Conservation (phyloP, 2,329 filamentous ascomycete genomes). For the Fusarium nelsonii region DNA sequence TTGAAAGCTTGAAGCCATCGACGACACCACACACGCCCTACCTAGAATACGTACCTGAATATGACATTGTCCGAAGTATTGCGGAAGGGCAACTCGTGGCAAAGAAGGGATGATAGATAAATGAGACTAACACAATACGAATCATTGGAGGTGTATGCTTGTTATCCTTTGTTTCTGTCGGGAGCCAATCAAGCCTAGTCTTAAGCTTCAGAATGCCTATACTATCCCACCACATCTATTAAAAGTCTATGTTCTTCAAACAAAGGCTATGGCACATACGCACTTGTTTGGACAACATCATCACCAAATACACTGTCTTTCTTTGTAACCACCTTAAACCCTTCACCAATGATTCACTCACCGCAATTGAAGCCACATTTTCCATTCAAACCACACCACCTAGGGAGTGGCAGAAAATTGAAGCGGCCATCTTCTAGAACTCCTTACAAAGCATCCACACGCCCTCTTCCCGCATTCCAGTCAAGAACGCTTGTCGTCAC, state of each 20-base stretch:
- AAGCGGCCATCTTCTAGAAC: conserved; percentile 21
- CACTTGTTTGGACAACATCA: too few relatives aligned
- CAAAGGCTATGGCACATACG: neutral
- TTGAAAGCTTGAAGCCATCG: conserved; percentile 28
- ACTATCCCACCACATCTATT: neutral
- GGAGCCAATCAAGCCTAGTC: neutral
- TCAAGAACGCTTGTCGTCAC: neutral
- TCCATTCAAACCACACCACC: neutral
- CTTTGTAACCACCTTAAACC: neutral
- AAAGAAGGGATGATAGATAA: neutral
- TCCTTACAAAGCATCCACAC: neutral
- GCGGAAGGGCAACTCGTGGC: neutral
- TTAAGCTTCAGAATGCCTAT: neutral
- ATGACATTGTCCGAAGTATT: neutral
- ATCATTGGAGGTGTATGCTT: neutral
- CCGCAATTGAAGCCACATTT: conserved; percentile 23
- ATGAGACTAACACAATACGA: neutral
- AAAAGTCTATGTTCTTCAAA: neutral
- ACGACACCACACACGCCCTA: conserved; percentile 1
- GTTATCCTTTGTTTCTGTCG: neutral
- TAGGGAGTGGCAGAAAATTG: too few relatives aligned
- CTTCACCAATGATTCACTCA: conserved; percentile 10
- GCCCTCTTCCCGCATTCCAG: conserved; percentile 41
- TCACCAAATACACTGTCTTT: too few relatives aligned
- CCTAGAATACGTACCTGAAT: conserved; percentile 5